phyloP scores from a whole-genome alignment of 257 asterid species.

The Jacaranda mimosifolia region DNA sequence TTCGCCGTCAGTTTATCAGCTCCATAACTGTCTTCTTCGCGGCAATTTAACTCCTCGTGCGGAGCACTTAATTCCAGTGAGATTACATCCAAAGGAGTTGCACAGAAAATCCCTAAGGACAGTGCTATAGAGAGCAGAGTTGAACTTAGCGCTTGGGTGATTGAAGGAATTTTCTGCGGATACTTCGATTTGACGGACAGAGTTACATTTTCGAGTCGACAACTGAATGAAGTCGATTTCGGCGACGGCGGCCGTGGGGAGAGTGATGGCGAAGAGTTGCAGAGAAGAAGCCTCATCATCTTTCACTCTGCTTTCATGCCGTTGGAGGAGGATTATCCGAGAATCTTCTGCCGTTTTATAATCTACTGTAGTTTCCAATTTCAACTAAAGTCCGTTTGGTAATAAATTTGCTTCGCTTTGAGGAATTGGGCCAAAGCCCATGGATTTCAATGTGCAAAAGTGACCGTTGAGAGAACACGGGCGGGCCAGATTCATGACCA shows the following conservation, averaged over 20 bases:
- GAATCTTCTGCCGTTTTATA: slow-evolving; percentile 28
- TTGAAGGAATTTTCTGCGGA: slow-evolving; percentile 27
- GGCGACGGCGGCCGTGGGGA: slow-evolving; percentile 29
- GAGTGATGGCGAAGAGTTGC: slow-evolving; percentile 49
- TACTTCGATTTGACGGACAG: slow-evolving; percentile 12
- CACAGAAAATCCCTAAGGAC: slow-evolving; percentile 63
- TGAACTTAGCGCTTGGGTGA: slow-evolving; percentile 46
- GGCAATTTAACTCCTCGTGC: slow-evolving; percentile 58
- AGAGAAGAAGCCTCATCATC: slow-evolving; percentile 59
- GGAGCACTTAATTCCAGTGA: slow-evolving; percentile 43
- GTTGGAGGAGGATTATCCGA: slow-evolving; percentile 23
- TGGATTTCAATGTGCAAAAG: neutral
- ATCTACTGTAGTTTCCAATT: slow-evolving; percentile 28
- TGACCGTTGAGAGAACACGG: too few relatives aligned
- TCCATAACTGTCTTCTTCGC: slow-evolving; percentile 52
- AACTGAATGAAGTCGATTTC: neutral
- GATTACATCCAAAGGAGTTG: slow-evolving; percentile 53
- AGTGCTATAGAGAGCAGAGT: slow-evolving; percentile 63
- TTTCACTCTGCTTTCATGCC: slow-evolving; percentile 27
- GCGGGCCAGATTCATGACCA: neutral
- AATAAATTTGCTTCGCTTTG: neutral
- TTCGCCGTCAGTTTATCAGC: slow-evolving; percentile 42
- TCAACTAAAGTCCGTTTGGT: neutral
- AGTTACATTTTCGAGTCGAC: slow-evolving; percentile 12
- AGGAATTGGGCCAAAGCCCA: neutral